Evolutionary conservation across 495 filamentous ascomycete species (phyloP).

Genomic region (Penicillium lividum): DNA sequence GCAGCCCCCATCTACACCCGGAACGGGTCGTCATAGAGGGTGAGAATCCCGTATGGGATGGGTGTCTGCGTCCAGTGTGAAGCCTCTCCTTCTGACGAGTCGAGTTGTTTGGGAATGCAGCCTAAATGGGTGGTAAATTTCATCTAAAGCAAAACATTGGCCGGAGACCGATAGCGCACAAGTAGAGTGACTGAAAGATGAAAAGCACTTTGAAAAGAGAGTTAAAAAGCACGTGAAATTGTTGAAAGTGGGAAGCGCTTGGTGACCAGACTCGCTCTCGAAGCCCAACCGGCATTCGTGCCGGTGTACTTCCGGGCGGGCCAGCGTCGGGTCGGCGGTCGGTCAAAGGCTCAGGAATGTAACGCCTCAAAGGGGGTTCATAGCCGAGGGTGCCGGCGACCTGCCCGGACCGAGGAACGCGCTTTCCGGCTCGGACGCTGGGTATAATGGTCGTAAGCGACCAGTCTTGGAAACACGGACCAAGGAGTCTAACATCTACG

Average conservation of each 20-base stretch:
- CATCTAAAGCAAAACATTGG: too few relatives aligned
- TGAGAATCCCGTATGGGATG: slow-evolving; percentile 61
- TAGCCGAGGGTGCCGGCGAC: slow-evolving; percentile 7
- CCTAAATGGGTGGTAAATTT: slow-evolving; percentile 56
- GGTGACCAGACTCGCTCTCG: slow-evolving; percentile 9
- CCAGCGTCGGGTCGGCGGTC: slow-evolving; percentile 7
- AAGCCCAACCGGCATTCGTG: background rate
- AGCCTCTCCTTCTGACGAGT: slow-evolving; percentile 44
- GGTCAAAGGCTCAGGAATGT: slow-evolving; percentile 7
- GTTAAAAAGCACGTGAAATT: slow-evolving; percentile 64
- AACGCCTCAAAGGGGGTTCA: slow-evolving; percentile 5
- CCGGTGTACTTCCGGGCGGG: slow-evolving; percentile 6
- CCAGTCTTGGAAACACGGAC: slow-evolving; percentile 57
- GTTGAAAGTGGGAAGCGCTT: slow-evolving; percentile 65
- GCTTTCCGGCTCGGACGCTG: slow-evolving; percentile 6
- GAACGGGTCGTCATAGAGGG: slow-evolving; percentile 62
- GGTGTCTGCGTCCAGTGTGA: slow-evolving; percentile 51
- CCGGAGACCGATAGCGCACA: too few relatives aligned
- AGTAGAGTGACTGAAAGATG: slow-evolving; percentile 33
- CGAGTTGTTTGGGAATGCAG: slow-evolving; percentile 24
- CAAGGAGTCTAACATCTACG: slow-evolving; percentile 73
- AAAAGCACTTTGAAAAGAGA: slow-evolving; percentile 57
- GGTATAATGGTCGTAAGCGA: slow-evolving; percentile 7
- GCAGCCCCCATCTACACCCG: slow-evolving; percentile 55
- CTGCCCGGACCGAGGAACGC: too few relatives aligned